phyloP scores from a whole-genome alignment of 371 early-diverging fungal genomes.

The Mucor plumbeus region DNA sequence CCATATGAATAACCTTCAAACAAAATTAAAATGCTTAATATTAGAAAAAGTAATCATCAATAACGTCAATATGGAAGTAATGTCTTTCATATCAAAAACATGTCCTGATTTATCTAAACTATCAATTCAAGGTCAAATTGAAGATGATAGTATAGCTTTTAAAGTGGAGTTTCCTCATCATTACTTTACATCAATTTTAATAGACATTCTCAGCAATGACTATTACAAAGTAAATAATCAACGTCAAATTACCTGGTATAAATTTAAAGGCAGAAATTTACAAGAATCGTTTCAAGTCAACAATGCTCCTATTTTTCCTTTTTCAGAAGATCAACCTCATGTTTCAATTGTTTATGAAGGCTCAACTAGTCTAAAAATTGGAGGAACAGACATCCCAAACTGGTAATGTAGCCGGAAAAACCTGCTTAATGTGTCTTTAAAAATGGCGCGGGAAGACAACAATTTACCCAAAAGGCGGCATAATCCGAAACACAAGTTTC shows the following conservation, averaged over 20 bases:
- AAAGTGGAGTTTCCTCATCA: constrained; percentile 5
- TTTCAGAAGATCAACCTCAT: neutral
- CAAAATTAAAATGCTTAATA: neutral
- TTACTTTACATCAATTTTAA: neutral
- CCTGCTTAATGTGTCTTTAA: neutral
- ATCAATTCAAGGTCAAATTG: constrained; percentile 4
- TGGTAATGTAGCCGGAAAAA: neutral
- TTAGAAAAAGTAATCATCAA: neutral
- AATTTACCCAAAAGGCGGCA: constrained; percentile 6
- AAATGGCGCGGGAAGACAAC: constrained; percentile 1
- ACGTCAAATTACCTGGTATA: neutral
- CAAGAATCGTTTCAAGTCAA: neutral
- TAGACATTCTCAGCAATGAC: constrained; percentile 5
- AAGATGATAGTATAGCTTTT: neutral
- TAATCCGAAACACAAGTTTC: constrained; percentile 2
- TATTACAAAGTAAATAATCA: neutral
- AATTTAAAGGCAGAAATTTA: neutral
- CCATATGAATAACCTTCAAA: neutral
- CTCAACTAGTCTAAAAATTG: neutral
- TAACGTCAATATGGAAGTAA: neutral
- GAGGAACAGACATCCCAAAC: constrained; percentile 1
- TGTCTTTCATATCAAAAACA: neutral
- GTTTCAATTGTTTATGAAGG: constrained; percentile 5
- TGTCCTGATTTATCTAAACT: neutral
- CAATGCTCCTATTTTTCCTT: too few species aligned